Conservation (phyloP, 169 alveolate species). For the Plasmodium ovale region DNA sequence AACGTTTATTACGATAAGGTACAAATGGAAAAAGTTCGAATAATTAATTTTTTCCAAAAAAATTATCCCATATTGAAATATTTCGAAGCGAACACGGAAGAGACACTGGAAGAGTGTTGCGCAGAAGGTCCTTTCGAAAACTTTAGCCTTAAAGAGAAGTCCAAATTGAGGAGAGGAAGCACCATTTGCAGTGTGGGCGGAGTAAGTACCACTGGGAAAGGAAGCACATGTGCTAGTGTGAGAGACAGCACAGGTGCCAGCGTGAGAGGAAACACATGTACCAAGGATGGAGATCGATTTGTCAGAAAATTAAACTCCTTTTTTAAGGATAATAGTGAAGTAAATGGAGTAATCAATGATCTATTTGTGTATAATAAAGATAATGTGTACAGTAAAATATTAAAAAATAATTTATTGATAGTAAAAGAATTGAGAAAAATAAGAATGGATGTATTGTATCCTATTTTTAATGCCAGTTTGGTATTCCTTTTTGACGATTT, state of each 20-base stretch:
- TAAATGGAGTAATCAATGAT: conserved; percentile 30
- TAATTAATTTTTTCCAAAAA: conserved; percentile 65
- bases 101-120: conserved; percentile 19
- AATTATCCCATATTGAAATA: conserved; percentile 41
- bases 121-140: neutral
- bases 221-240: neutral
- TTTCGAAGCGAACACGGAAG: conserved; percentile 36
- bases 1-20: neutral
- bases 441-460: conserved; percentile 54
- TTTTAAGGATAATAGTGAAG: conserved; percentile 3
- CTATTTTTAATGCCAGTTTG: conserved; percentile 75
- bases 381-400: conserved; percentile 68
- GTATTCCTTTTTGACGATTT: conserved; percentile 71
- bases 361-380: conserved; percentile 63
- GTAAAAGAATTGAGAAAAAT: conserved; percentile 37
- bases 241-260: neutral
- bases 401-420: conserved; percentile 60
- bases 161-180: conserved; percentile 39
- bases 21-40: conserved; percentile 29
- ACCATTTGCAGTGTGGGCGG: neutral
- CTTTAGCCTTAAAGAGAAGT: conserved; percentile 13
- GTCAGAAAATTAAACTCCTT: conserved; percentile 30
- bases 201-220: neutral
- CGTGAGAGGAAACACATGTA: neutral
- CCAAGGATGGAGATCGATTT: conserved; percentile 18